These are phyloP conservation scores for Amphibolis antarctica DNA, from an alignment of 106 monocot genomes.

Conservation along the genomic window DNA sequence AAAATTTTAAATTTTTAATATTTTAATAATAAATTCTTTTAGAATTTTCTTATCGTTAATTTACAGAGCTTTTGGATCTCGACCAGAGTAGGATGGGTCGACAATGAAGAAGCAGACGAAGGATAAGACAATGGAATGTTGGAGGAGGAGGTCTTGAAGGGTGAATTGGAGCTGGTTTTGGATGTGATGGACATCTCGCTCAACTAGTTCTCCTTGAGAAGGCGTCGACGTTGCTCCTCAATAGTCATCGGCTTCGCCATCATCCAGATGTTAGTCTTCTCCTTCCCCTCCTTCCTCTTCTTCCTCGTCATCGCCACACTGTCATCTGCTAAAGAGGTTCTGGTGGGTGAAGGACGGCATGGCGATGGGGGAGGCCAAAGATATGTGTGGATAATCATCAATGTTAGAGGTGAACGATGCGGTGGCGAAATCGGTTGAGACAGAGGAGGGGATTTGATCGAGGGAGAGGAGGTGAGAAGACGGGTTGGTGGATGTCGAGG, in stretches of 20 bases:
- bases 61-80: slow-evolving; percentile 30
- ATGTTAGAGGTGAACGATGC: slow-evolving; percentile 39
- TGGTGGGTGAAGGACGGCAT: slow-evolving; percentile 16
- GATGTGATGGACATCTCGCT: slow-evolving; percentile 1
- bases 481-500: too few relatives aligned
- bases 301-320: slow-evolving; percentile 1
- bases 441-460: slow-evolving; percentile 54
- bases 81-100: slow-evolving; percentile 16
- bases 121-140: too few relatives aligned
- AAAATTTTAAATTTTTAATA: too few relatives aligned
- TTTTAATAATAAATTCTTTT: too few relatives aligned
- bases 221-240: slow-evolving; percentile 52
- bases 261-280: slow-evolving; percentile 73
- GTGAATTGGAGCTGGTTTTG: background rate
- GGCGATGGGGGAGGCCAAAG: slow-evolving; percentile 75
- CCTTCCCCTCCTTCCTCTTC: background rate
- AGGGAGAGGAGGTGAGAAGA: too few relatives aligned
- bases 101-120: background rate
- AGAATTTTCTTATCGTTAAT: too few relatives aligned
- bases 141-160: too few relatives aligned
- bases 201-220: slow-evolving; percentile 44
- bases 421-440: slow-evolving; percentile 33
- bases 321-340: background rate
- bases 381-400: slow-evolving; percentile 45
- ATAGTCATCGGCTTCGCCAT: slow-evolving; percentile 53